Evolutionary conservation across 116 monocot species (phyloP).

Genomic region (Iris pallida): DNA sequence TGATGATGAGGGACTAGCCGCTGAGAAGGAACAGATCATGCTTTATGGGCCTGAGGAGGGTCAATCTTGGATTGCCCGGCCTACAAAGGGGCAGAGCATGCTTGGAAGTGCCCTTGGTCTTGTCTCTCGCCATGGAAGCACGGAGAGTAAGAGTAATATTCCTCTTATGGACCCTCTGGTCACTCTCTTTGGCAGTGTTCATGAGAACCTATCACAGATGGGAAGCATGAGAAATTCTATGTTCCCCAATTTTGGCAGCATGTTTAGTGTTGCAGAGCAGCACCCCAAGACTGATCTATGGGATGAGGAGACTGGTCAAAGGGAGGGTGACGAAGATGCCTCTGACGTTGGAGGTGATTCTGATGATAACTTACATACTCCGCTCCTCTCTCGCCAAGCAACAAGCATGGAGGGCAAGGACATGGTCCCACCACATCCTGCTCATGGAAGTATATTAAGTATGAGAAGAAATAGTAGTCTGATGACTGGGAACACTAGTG

Average conservation of each 20-base stretch:
- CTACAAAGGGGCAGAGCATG: conserved; percentile 46
- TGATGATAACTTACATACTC: conserved; percentile 51
- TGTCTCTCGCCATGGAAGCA: conserved; percentile 54
- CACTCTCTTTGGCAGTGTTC: conserved; percentile 70
- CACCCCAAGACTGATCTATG: conserved; percentile 45
- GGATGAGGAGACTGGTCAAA: conserved; percentile 53
- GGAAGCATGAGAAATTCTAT: conserved; percentile 62
- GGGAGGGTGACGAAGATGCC: conserved; percentile 31
- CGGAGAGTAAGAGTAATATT: conserved; percentile 31
- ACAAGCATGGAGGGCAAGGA: conserved; percentile 55
- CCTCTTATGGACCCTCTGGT: conserved; percentile 67
- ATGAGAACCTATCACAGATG: conserved; percentile 61
- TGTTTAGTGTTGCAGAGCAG: conserved; percentile 57
- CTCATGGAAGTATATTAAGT: conserved; percentile 25
- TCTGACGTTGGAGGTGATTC: conserved; percentile 35
- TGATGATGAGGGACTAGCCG: conserved; percentile 30
- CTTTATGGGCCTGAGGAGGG: conserved; percentile 64
- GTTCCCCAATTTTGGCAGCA: conserved; percentile 84
- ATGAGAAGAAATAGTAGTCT: conserved; percentile 42
- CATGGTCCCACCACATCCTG: conserved; percentile 15
- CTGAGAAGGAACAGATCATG: conserved; percentile 41
- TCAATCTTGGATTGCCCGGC: conserved; percentile 60
- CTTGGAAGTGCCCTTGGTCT: conserved; percentile 45
- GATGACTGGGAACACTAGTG: conserved; percentile 20
- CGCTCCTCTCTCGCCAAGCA: conserved; percentile 55